phyloP scores from a whole-genome alignment of 805 yeast species.

The Candida khao-thaluensis region DNA sequence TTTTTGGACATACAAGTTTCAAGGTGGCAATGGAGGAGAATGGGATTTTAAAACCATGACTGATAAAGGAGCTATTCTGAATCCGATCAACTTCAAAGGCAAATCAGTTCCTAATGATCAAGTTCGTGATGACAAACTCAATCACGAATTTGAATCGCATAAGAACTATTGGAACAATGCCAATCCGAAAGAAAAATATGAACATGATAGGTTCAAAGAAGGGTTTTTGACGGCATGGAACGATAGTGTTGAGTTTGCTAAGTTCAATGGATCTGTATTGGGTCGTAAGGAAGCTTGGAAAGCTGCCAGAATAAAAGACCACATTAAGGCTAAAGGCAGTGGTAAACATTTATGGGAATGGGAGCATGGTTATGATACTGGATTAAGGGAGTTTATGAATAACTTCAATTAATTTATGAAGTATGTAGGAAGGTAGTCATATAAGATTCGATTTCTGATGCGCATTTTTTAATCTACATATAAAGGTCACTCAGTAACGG shows the following conservation, averaged over 20 bases:
- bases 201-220: conserved; percentile 77
- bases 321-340: conserved; percentile 53
- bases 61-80: conserved; percentile 50
- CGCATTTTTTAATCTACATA: not conserved
- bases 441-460: no score
- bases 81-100: conserved; percentile 22
- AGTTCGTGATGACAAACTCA: conserved; percentile 40
- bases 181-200: conserved; percentile 60
- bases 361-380: conserved; percentile 81
- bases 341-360: conserved; percentile 77
- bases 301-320: conserved; percentile 59
- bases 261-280: conserved; percentile 63
- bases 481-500: conserved; percentile 3
- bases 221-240: conserved; percentile 77
- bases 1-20: conserved; percentile 91
- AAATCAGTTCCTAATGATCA: conserved; percentile 38
- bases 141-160: conserved; percentile 47
- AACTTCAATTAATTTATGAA: not conserved
- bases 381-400: conserved; percentile 43
- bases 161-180: conserved; percentile 64
- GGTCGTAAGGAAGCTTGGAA: conserved; percentile 79
- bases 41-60: conserved; percentile 89
- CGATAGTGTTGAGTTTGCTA: conserved; percentile 69
- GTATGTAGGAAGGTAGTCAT: no score
- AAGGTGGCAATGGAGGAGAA: conserved; percentile 90